These are phyloP conservation scores for Aspergillus sp. DNA, from an alignment of 2,329 filamentous ascomycete genomes.

Conservation along the genomic window DNA sequence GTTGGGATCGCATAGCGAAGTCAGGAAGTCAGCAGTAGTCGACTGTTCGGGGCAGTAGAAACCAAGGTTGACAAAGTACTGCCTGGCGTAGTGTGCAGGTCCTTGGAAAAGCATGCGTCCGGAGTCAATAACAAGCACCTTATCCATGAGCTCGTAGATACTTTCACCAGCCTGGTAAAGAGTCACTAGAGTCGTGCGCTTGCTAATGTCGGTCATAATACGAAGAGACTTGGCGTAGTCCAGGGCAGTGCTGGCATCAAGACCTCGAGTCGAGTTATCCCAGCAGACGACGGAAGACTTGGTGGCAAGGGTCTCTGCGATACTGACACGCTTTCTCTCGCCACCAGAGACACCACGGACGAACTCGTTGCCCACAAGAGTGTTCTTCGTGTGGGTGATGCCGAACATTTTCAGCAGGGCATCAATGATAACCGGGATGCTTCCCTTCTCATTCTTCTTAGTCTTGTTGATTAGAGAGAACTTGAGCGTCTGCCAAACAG, in stretches of 20 bases:
- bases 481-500: slow-evolving; percentile 73
- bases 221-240: slow-evolving; percentile 71
- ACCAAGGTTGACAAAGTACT: slow-evolving; percentile 67
- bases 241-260: slow-evolving; percentile 75
- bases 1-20: slow-evolving; percentile 70
- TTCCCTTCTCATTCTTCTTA: slow-evolving; percentile 61
- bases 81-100: slow-evolving; percentile 57
- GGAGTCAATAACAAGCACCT: slow-evolving; percentile 73
- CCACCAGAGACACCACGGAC: slow-evolving; percentile 75
- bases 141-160: slow-evolving; percentile 74
- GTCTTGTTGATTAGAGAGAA: slow-evolving; percentile 77
- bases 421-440: slow-evolving; percentile 68
- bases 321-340: slow-evolving; percentile 76
- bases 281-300: slow-evolving; percentile 73
- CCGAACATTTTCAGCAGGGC: slow-evolving; percentile 76
- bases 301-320: slow-evolving; percentile 73
- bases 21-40: slow-evolving; percentile 77
- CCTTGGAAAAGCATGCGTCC: slow-evolving; percentile 70
- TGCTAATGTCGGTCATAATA: slow-evolving; percentile 73
- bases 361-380: slow-evolving; percentile 71
- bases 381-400: slow-evolving; percentile 72
- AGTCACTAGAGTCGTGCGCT: slow-evolving; percentile 69
- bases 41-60: slow-evolving; percentile 58
- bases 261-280: slow-evolving; percentile 79
- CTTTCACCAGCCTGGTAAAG: slow-evolving; percentile 70